Evolutionary conservation across 208 protist genomes (phyloP).

Genomic region (Crithidia mellificae): DNA sequence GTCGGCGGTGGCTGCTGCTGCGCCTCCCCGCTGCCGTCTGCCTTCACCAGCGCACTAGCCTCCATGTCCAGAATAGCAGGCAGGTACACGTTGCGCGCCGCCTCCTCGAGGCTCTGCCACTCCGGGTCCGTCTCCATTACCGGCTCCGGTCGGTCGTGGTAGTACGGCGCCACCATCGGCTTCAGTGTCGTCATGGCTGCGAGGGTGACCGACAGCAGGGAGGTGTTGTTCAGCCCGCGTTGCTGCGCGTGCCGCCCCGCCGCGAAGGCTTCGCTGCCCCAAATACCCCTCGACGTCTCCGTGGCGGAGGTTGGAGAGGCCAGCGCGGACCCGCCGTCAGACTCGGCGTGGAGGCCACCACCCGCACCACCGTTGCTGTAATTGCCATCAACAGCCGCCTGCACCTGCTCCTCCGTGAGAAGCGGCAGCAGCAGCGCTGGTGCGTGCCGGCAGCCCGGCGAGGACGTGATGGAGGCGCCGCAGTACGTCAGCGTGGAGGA

Average conservation of each 20-base stretch:
- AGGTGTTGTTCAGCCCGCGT: neutral
- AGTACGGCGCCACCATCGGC: neutral
- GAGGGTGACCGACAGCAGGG: slow-evolving; percentile 8
- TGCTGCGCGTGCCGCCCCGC: neutral
- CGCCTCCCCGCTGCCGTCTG: neutral
- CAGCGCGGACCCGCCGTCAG: neutral
- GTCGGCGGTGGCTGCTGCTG: no score
- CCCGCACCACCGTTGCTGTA: no score
- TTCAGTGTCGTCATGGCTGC: slow-evolving; percentile 7
- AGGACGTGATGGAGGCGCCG: slow-evolving; percentile 2
- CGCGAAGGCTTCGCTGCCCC: neutral
- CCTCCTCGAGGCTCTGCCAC: slow-evolving; percentile 45
- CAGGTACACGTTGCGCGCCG: slow-evolving; percentile 28
- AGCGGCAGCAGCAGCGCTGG: slow-evolving; percentile 18
- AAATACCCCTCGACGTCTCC: neutral
- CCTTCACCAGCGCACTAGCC: neutral
- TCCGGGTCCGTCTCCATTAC: slow-evolving; percentile 35
- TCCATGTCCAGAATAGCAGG: slow-evolving; percentile 8
- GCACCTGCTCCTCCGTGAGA: slow-evolving; percentile 22
- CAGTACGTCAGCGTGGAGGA: slow-evolving; percentile 9
- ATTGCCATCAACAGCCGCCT: neutral
- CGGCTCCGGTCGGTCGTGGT: neutral
- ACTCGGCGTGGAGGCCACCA: no score
- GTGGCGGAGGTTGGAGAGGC: neutral
- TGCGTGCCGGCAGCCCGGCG: slow-evolving; percentile 2